A percentile compares a stretch with the other conserved stretches of the same genome.
phyloP scores from a whole-genome alignment of 352 stramenopile species.

The Peronospora belbahrii region DNA sequence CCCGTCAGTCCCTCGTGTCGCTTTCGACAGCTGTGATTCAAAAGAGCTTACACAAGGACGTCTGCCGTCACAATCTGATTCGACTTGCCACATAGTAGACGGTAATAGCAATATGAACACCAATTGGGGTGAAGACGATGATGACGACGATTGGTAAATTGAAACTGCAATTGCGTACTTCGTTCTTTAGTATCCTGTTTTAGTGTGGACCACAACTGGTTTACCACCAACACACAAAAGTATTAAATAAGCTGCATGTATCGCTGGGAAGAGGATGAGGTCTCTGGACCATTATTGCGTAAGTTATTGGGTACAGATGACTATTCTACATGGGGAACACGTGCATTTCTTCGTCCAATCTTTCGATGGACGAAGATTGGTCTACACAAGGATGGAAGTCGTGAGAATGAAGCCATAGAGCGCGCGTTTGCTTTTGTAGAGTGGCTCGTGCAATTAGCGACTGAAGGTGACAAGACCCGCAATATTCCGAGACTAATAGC shows the following conservation, averaged over 20 bases:
- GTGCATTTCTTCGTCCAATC: constrained; percentile 54
- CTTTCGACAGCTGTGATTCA: constrained; percentile 12
- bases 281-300: constrained; percentile 22
- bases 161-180: background rate
- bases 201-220: background rate
- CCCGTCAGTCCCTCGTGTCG: constrained; percentile 5
- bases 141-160: constrained; percentile 28
- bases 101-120: constrained; percentile 3
- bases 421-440: constrained; percentile 62
- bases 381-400: constrained; percentile 53
- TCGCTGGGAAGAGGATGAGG: constrained; percentile 28
- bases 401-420: constrained; percentile 42
- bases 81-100: background rate
- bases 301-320: constrained; percentile 15
- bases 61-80: constrained; percentile 3
- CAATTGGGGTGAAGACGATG: constrained; percentile 17
- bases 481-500: constrained; percentile 28
- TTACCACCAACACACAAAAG: no score
- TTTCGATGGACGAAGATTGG: constrained; percentile 69
- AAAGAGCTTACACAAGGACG: constrained; percentile 14
- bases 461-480: constrained; percentile 36
- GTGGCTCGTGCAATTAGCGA: constrained; percentile 53
- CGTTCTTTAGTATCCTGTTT: background rate
- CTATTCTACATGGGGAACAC: constrained; percentile 42
- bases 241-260: background rate